phyloP scores from a whole-genome alignment of 2,329 filamentous ascomycete genomes.

The Alternaria metachromatica region DNA sequence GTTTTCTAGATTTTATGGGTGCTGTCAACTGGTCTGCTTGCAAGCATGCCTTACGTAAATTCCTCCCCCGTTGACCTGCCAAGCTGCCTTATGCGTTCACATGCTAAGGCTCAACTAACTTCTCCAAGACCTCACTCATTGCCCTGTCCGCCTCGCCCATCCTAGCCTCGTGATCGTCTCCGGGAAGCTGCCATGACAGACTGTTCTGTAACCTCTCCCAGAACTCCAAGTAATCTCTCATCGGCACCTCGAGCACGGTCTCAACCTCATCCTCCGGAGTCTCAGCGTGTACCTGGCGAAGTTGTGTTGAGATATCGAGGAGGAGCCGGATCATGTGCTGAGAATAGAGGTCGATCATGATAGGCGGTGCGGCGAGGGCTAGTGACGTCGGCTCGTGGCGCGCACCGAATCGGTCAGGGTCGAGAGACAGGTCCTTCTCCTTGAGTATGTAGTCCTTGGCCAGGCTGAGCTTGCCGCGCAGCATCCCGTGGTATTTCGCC shows the following conservation, averaged over 20 bases:
- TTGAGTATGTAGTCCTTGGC: not conserved
- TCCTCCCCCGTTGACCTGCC: not conserved
- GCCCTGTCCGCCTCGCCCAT: not conserved
- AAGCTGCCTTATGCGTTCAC: not conserved
- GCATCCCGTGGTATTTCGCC: not conserved
- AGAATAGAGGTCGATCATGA: not conserved
- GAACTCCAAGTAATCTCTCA: not conserved
- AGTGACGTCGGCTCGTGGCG: not conserved
- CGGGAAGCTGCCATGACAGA: not conserved
- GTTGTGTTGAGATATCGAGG: not conserved
- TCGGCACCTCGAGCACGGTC: not conserved
- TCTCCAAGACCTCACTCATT: not conserved
- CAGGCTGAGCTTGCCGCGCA: not conserved
- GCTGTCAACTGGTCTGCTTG: not conserved
- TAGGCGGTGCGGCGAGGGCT: not conserved
- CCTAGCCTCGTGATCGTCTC: not conserved
- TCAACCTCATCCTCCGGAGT: not conserved
- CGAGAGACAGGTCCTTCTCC: not conserved
- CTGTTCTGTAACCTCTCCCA: not conserved
- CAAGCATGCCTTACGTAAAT: not conserved
- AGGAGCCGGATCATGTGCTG: not conserved
- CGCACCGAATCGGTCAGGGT: not conserved
- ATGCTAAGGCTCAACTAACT: conserved; percentile 1
- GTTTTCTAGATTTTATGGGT: not conserved
- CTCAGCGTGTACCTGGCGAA: not conserved